Conservation (phyloP, 495 filamentous ascomycete genomes). For the Antarctomyces pellizariae region DNA sequence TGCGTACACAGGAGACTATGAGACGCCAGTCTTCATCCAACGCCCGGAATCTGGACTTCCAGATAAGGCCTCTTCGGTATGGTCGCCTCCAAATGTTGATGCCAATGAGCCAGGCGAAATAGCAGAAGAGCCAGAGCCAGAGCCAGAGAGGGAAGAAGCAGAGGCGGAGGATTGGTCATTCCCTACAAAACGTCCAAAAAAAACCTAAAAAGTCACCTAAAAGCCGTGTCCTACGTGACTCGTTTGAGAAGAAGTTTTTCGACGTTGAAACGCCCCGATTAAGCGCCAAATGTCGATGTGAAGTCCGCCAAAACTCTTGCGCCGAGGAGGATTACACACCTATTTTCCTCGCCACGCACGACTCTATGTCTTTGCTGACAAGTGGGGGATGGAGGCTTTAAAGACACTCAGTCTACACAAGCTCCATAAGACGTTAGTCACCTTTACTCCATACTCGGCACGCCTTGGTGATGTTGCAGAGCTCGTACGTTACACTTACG, state of each 20-base stretch:
- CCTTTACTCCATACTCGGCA: constrained; percentile 13
- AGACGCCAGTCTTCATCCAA: constrained; percentile 2
- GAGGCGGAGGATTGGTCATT: not conserved
- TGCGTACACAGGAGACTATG: constrained; percentile 9
- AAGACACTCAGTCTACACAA: constrained; percentile 15
- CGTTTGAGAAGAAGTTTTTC: constrained; percentile 1
- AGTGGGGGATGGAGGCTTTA: constrained; percentile 16
- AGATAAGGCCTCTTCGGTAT: no score
- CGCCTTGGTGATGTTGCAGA: constrained; percentile 13
- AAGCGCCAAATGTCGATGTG: constrained; percentile 1
- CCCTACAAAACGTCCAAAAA: not conserved
- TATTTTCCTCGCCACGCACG: constrained; percentile 18
- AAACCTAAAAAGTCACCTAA: constrained; percentile 1
- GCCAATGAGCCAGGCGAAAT: not conserved
- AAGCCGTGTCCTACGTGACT: constrained; percentile 1
- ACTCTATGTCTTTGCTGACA: constrained; percentile 20
- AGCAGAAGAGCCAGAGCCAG: constrained; percentile 1
- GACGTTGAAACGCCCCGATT: constrained; percentile 1
- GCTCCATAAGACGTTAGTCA: constrained; percentile 13
- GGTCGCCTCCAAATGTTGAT: no score
- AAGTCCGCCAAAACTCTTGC: constrained; percentile 2
- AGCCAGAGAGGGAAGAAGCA: constrained; percentile 1
- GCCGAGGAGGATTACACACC: constrained; percentile 15
- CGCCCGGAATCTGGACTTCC: constrained; percentile 1
- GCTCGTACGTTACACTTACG: constrained; percentile 16